phyloP scores from a whole-genome alignment of 345 rosid genomes.

The Linum tenue region DNA sequence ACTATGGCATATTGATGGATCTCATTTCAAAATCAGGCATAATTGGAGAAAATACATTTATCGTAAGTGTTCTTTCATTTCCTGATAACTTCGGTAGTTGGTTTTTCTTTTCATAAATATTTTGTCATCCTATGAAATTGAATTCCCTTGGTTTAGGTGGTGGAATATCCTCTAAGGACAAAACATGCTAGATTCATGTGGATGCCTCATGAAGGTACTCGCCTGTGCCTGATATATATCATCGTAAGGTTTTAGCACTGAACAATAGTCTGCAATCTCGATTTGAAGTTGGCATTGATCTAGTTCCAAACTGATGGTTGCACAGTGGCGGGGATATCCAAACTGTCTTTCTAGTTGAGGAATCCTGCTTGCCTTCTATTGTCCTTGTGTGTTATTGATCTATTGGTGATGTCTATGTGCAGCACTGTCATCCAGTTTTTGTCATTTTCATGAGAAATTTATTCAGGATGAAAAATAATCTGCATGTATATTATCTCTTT shows the following conservation, averaged over 20 bases:
- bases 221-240: neutral
- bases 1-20: slow-evolving; percentile 60
- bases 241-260: too few species aligned
- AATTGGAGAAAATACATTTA: slow-evolving; percentile 69
- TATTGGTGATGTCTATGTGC: neutral
- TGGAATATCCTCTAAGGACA: slow-evolving; percentile 85
- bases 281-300: neutral
- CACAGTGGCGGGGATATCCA: neutral
- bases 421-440: too few species aligned
- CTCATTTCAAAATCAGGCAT: slow-evolving; percentile 63
- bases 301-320: neutral
- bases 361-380: neutral
- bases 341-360: neutral
- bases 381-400: neutral
- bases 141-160: slow-evolving; percentile 44
- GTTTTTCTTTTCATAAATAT: slow-evolving; percentile 4
- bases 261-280: neutral
- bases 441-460: too few species aligned
- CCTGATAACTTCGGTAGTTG: slow-evolving; percentile 8
- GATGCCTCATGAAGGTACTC: slow-evolving; percentile 73
- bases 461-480: too few species aligned
- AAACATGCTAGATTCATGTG: slow-evolving; percentile 71
- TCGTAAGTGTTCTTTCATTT: slow-evolving; percentile 58
- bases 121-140: too few species aligned
- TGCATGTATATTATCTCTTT: too few species aligned